Evolutionary conservation across 441 rosid species (phyloP).

Genomic region (Pelargonium cotyledonis): DNA sequence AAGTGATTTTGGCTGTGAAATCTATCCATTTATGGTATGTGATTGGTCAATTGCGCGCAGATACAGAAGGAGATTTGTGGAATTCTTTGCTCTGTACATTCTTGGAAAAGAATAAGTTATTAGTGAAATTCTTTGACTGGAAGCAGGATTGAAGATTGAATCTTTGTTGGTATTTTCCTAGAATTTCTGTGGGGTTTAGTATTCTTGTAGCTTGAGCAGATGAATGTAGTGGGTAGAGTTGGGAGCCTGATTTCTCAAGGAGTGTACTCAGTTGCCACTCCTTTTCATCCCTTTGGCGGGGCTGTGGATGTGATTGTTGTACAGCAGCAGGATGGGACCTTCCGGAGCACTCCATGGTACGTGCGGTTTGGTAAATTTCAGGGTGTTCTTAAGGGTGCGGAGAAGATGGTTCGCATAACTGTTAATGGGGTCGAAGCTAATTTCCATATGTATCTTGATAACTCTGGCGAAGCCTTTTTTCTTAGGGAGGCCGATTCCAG

Average conservation of each 20-base stretch:
- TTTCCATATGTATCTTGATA: conserved; percentile 86
- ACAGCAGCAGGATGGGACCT: conserved; percentile 74
- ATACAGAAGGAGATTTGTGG: conserved; percentile 8
- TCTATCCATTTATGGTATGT: background rate
- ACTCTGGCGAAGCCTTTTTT: conserved; percentile 88
- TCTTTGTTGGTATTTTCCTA: conserved; percentile 6
- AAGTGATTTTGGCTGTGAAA: background rate
- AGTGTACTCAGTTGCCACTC: conserved; percentile 81
- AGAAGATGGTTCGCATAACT: conserved; percentile 61
- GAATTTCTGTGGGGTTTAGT: conserved; percentile 11
- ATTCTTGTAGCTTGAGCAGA: conserved; percentile 30
- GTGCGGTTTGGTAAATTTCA: conserved; percentile 91
- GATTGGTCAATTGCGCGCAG: conserved; percentile 15
- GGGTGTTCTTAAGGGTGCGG: conserved; percentile 80
- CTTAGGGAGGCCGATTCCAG: conserved; percentile 54
- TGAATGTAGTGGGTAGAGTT: conserved; percentile 84
- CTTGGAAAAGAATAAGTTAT: conserved; percentile 1
- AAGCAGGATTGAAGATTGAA: background rate
- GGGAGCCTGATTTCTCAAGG: conserved; percentile 82
- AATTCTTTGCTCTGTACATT: background rate
- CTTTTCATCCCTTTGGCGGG: conserved; percentile 93
- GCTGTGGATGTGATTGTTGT: conserved; percentile 88
- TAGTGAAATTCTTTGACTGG: conserved; percentile 4
- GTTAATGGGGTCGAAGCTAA: conserved; percentile 70
- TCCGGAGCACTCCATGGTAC: conserved; percentile 82